These are phyloP conservation scores for Fusarium citri DNA, from an alignment of 2,329 filamentous ascomycete genomes.

Conservation along the genomic window DNA sequence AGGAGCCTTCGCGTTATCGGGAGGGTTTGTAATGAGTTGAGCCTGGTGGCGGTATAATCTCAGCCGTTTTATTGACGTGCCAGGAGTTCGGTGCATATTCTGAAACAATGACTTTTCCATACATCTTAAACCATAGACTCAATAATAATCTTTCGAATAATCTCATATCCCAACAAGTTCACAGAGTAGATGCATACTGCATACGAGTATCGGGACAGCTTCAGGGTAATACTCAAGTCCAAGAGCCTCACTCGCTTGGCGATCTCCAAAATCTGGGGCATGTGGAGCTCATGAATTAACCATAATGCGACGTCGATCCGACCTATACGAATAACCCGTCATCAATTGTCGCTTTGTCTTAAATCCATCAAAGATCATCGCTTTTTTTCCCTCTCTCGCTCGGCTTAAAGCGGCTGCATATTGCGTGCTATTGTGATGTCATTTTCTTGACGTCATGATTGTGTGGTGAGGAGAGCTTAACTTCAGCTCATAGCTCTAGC, in stretches of 20 bases:
- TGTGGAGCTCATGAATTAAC: slow-evolving; percentile 6
- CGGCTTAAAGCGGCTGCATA: slow-evolving; percentile 12
- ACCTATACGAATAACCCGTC: not conserved
- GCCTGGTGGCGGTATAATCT: not conserved
- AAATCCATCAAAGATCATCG: not conserved
- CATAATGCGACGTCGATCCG: not conserved
- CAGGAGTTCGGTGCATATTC: not conserved
- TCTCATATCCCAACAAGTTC: not conserved
- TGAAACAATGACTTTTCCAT: not conserved
- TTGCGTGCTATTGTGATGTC: slow-evolving; percentile 31
- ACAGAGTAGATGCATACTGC: not conserved
- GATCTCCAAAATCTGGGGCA: not conserved
- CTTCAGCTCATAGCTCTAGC: not conserved
- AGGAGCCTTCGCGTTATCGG: not conserved
- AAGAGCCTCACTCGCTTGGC: not conserved
- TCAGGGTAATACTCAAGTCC: slow-evolving; percentile 14
- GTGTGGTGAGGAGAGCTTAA: slow-evolving; percentile 10
- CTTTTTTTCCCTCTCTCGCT: not conserved
- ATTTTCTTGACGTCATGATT: slow-evolving; percentile 41
- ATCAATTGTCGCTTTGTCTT: not conserved
- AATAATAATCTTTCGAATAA: not conserved
- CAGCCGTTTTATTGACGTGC: not conserved
- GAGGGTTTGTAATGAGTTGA: not conserved
- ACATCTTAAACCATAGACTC: not conserved
- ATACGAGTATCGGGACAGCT: slow-evolving; percentile 12